These are phyloP conservation scores for Piper betle DNA, from an alignment of 164 flowering plant genomes.

Conservation along the genomic window DNA sequence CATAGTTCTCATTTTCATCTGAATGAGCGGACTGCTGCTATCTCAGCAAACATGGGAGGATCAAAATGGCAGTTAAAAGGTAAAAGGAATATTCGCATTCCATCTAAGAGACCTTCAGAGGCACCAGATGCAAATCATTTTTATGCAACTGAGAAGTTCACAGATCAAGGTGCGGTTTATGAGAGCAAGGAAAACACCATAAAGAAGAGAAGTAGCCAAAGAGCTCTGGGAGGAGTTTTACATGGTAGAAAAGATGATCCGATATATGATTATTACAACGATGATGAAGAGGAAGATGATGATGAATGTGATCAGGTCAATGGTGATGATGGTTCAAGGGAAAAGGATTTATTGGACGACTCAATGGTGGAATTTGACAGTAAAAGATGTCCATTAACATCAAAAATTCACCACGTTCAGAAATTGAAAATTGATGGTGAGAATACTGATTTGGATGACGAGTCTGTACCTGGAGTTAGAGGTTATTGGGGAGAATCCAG, in stretches of 20 bases:
- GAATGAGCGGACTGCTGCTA: slow-evolving; percentile 21
- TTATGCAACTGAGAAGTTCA: slow-evolving; percentile 3
- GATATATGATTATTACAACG: slow-evolving; percentile 12
- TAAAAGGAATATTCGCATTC: slow-evolving; percentile 62
- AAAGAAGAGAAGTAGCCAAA: slow-evolving; percentile 4
- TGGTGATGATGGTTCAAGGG: slow-evolving; percentile 20
- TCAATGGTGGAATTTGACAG: slow-evolving; percentile 15
- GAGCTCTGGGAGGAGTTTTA: slow-evolving; percentile 14
- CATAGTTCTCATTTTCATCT: slow-evolving; percentile 29
- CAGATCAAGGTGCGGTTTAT: slow-evolving; percentile 13
- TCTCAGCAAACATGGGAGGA: slow-evolving; percentile 31
- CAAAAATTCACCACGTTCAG: slow-evolving; percentile 19
- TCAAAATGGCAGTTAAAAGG: slow-evolving; percentile 91
- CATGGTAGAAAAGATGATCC: slow-evolving; percentile 17
- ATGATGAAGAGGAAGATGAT: slow-evolving; percentile 7
- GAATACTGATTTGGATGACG: slow-evolving; percentile 28
- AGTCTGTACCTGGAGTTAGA: slow-evolving; percentile 20
- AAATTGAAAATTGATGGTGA: slow-evolving; percentile 7
- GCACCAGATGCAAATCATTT: slow-evolving; percentile 13
- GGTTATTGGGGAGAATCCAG: slow-evolving; percentile 42
- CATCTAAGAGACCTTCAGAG: slow-evolving; percentile 30
- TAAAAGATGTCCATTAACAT: slow-evolving; percentile 18
- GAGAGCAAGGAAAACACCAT: slow-evolving; percentile 18
- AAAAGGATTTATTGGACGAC: slow-evolving; percentile 14
- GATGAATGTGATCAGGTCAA: slow-evolving; percentile 1